Evolutionary conservation across 257 asterid genomes (phyloP), one percentile per base, ranked within the genome.

Genomic region (Plantago ovata): DNA sequence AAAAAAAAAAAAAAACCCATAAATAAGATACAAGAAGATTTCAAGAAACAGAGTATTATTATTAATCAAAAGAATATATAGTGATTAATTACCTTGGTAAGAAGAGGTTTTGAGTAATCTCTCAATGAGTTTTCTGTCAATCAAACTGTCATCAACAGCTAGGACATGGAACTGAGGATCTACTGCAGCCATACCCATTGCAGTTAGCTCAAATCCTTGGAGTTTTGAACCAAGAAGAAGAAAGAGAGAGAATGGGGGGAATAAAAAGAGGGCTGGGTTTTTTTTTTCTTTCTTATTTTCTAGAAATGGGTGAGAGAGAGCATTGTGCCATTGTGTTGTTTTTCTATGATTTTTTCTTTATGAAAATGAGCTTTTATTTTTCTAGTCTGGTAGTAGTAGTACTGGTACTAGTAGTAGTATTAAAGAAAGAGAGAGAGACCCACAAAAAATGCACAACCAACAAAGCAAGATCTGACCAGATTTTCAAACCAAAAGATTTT

Each of bases 391-490:
- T 28, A 28, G 7, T n/a, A n/a, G n/a, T n/a, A n/a, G n/a, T n/a
- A n/a, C n/a, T n/a, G n/a, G n/a, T n/a, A n/a, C n/a, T n/a, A n/a
- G n/a, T n/a, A n/a, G n/a, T n/a, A n/a, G n/a, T n/a, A n/a, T n/a
- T 28, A 28, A 28, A 28, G 36, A 28, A 28, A 28, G 36, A 28
- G 36, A 55, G 44, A 9, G 38, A 36, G 43, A 36, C 60, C 60
- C 60, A 55, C 60, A 6, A 55, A 83, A 86, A 28, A 72, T 80
- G 84, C 83, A 79, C 84, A 80, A 62, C 74, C 75, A 79, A 83
- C 73, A 81, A 84, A 82, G 85, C 92, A 84, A 89, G 92, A 84
- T 86, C 95, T 80, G 86, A 75, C 79, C 87, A 81, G 86, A 80
- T 81, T 74, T 57, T 75, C 36, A 28, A 28, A 44, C 60, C 60